A percentile compares a stretch with the other conserved stretches of the same genome.
These are phyloP conservation scores for Wickerhamiella qilinensis DNA, from an alignment of 805 yeast species.

Conservation along the genomic window DNA sequence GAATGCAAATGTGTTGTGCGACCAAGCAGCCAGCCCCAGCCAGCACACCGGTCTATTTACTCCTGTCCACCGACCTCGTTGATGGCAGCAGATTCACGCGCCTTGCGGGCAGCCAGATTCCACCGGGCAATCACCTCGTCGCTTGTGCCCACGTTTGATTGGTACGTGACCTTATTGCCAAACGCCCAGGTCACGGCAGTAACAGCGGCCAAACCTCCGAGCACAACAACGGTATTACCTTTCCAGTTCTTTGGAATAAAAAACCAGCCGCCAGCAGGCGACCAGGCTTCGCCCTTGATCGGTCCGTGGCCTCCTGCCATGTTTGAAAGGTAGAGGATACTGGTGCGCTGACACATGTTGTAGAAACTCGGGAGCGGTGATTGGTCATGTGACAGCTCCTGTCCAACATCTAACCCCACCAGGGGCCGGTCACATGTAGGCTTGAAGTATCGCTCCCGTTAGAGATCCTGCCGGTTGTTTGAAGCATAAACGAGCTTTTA, in stretches of 20 bases:
- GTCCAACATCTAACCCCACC: background rate
- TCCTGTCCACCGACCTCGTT: constrained; percentile 15
- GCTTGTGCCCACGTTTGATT: constrained; percentile 24
- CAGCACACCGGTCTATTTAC: too few relatives aligned
- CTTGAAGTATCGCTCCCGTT: too few relatives aligned
- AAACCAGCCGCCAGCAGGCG: constrained; percentile 44
- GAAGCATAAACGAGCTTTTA: too few relatives aligned
- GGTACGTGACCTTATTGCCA: constrained; percentile 25
- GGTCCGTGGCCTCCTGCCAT: constrained; percentile 10
- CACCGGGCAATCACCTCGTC: constrained; percentile 28
- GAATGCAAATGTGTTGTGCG: too few relatives aligned
- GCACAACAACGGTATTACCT: constrained; percentile 27
- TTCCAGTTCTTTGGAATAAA: constrained; percentile 36
- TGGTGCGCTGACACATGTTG: background rate
- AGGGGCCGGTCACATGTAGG: background rate
- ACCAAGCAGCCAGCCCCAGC: too few relatives aligned
- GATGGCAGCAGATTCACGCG: constrained; percentile 19
- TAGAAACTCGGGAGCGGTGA: background rate
- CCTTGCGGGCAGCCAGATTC: constrained; percentile 31
- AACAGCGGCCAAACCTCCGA: constrained; percentile 25
- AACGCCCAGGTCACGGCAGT: constrained; percentile 22
- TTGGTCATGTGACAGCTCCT: background rate
- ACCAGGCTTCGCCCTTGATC: constrained; percentile 20
- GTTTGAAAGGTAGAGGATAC: background rate
- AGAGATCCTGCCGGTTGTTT: too few relatives aligned